Conservation (phyloP, 345 rosid species). For the Arabidopsis arenosa region DNA sequence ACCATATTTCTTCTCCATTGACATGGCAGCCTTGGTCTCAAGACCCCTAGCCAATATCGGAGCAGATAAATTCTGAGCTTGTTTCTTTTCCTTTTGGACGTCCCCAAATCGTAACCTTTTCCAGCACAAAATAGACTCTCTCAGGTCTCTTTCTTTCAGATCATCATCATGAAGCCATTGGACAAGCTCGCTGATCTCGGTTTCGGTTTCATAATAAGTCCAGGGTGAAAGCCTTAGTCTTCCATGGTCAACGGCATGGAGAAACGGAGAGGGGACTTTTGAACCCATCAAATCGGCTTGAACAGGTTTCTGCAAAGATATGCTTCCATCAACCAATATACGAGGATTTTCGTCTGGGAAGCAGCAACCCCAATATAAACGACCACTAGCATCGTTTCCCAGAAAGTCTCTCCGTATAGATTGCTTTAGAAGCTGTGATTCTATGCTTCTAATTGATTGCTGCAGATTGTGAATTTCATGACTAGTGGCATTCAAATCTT, state of each 20-base stretch:
- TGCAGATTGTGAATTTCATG: conserved; percentile 62
- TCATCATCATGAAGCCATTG: conserved; percentile 72
- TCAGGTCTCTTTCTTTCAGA: conserved; percentile 73
- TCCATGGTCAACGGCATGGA: conserved; percentile 48
- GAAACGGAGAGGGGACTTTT: conserved; percentile 62
- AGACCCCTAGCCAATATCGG: conserved; percentile 46
- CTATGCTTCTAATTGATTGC: conserved; percentile 61
- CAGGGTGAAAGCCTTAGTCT: conserved; percentile 53
- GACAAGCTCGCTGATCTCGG: conserved; percentile 71
- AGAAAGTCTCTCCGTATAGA: conserved; percentile 78
- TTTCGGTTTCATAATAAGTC: conserved; percentile 71
- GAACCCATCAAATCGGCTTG: conserved; percentile 53
- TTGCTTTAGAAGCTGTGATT: conserved; percentile 64
- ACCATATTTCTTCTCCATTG: conserved; percentile 79
- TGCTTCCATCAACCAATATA: conserved; percentile 79
- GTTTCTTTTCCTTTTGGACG: conserved; percentile 45
- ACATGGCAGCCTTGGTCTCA: conserved; percentile 68
- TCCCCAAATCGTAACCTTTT: conserved; percentile 62
- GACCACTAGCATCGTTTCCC: conserved; percentile 86
- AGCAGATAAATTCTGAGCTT: conserved; percentile 43
- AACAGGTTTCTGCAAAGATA: conserved; percentile 51
- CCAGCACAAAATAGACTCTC: conserved; percentile 71
- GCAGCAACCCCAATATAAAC: conserved; percentile 82
- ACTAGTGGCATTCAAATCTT: conserved; percentile 62
- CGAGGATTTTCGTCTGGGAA: conserved; percentile 54